phyloP scores from a whole-genome alignment of 148 eudicot species.

The Vaccinium vitisidaea region DNA sequence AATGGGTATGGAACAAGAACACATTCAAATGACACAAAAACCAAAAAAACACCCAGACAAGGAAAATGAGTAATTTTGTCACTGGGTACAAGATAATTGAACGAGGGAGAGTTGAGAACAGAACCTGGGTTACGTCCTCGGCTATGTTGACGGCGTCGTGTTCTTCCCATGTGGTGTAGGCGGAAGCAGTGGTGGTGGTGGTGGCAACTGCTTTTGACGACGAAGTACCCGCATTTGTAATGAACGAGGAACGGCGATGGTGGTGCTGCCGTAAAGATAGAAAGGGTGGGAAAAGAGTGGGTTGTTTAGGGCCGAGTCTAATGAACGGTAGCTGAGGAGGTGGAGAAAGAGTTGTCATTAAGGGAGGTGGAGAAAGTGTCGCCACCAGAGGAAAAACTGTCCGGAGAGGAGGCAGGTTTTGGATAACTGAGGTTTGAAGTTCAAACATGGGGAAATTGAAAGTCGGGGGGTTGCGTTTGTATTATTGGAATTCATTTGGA shows the following conservation, averaged over 20 bases:
- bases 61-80: not conserved
- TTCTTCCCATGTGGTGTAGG: not conserved
- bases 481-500: no score
- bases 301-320: not conserved
- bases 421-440: not conserved
- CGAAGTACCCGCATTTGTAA: not conserved
- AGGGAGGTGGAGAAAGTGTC: not conserved
- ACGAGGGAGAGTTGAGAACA: not conserved
- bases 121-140: conserved; percentile 65
- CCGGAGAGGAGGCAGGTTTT: not conserved
- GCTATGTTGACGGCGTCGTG: conserved; percentile 60
- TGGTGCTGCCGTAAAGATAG: not conserved
- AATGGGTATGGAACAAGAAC: not conserved
- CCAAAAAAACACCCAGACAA: not conserved
- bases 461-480: no score
- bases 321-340: not conserved
- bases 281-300: not conserved
- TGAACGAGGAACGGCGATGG: not conserved
- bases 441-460: not conserved
- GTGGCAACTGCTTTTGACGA: not conserved
- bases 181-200: not conserved
- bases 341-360: conserved; percentile 2
- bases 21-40: not conserved
- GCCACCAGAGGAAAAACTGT: not conserved
- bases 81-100: not conserved